Base-by-base conservation (phyloP, 2,329 filamentous ascomycete species). In the Apiospora arundinis region DNA sequence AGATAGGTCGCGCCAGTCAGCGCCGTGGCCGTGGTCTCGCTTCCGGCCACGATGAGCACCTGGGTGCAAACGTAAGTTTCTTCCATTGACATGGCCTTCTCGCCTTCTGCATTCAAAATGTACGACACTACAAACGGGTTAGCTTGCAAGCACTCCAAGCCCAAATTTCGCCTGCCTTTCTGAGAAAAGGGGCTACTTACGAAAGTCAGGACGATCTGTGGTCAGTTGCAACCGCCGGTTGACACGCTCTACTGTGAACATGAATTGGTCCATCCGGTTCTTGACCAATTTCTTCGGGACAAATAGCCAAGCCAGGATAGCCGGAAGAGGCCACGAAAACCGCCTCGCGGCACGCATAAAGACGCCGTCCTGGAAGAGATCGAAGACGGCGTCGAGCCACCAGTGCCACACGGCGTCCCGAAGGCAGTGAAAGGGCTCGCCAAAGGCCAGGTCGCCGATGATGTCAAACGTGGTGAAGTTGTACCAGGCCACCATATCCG, bases 21-120 rank as follows among this genome's bases (percentile, higher is more conserved):
- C 0, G 82, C 76, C 0, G 83, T 84, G 0, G 84, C 83, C 0
- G 84, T 85, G 9, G 85, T 87, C 73, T 86, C 85, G 4, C 81
- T 82, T 1, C 85, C 84, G 16, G 84, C 84, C 6, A 82, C 46
- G 28, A 69, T 69, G 25, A 69, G 67, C 14, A 69, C 67, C 32
- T 69, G 67, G 28, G 67, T 16, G 44, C 67, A 69, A 21, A 69
- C 67, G 14, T 69, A 69, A 1, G 44, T 69, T 18, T 69, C 67
- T 21, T 69, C 67, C 44, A 69, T 48, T 1, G 67, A 69, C 67
- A 69, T 69, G 45, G 44, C 67, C 46, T 69, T 69, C 12, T 69
- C 67, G 44, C 67, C 67, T 32, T 69, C 67, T 9, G 44, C 67
- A 1, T 52, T 69, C 25, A 69, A 9, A 14, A 69, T 69, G 18